Conservation (phyloP, 306 rosid genomes). For the Gleditsia sinensis region DNA sequence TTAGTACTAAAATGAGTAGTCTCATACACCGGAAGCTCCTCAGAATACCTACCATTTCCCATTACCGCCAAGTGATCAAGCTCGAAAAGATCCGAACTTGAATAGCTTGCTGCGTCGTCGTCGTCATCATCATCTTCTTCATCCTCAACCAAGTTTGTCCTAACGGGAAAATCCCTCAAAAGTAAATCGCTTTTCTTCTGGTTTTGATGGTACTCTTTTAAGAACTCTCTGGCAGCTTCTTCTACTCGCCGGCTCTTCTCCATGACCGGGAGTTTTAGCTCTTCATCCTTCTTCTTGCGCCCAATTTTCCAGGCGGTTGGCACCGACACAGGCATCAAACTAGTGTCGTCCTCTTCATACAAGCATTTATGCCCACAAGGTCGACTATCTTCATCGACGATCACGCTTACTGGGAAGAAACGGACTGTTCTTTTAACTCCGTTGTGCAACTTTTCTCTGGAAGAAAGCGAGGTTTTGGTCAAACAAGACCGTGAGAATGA, state of each 20-base stretch:
- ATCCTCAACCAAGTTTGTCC: not conserved
- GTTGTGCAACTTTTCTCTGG: slow-evolving; percentile 44
- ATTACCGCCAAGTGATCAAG: slow-evolving; percentile 66
- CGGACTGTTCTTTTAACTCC: slow-evolving; percentile 64
- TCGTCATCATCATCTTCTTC: slow-evolving; percentile 20
- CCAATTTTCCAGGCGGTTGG: slow-evolving; percentile 63
- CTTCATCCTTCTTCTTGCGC: slow-evolving; percentile 42
- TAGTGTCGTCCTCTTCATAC: slow-evolving; percentile 43
- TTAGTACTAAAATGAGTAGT: slow-evolving; percentile 66
- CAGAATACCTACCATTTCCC: slow-evolving; percentile 55
- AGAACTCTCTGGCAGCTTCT: slow-evolving; percentile 53
- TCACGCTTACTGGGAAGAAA: slow-evolving; percentile 70
- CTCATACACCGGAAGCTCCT: slow-evolving; percentile 95
- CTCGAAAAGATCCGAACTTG: slow-evolving; percentile 97
- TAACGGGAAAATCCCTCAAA: slow-evolving; percentile 35
- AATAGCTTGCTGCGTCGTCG: slow-evolving; percentile 68
- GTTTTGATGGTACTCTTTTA: slow-evolving; percentile 48
- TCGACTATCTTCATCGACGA: slow-evolving; percentile 60
- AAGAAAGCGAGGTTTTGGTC: slow-evolving; percentile 57
- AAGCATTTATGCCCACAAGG: slow-evolving; percentile 64
- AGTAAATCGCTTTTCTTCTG: slow-evolving; percentile 45
- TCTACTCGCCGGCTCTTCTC: slow-evolving; percentile 44
- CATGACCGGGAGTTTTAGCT: slow-evolving; percentile 28
- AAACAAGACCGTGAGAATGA: slow-evolving; percentile 84
- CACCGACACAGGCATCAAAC: slow-evolving; percentile 39